These are phyloP conservation scores for Austropuccinia psidii DNA, from an alignment of 1,284 basidiomycete species.

Conservation along the genomic window DNA sequence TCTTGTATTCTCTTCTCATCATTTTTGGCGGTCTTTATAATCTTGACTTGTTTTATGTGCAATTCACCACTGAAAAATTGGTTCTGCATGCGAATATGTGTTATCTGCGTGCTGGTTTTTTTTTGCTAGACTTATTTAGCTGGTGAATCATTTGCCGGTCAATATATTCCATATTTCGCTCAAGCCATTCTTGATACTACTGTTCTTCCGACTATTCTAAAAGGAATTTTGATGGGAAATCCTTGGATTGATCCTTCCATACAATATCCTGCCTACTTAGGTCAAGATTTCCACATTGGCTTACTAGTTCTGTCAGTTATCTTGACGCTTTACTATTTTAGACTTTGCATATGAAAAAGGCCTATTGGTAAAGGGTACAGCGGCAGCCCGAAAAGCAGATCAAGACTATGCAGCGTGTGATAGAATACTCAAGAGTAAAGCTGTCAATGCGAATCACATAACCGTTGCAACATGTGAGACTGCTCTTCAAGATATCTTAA, in stretches of 20 bases:
- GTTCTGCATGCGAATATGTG: neutral
- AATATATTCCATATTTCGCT: conserved; percentile 86
- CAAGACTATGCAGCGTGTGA: neutral
- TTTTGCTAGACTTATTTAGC: conserved; percentile 65
- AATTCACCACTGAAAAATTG: too few species aligned
- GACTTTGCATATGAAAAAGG: conserved; percentile 26
- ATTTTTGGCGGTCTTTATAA: neutral
- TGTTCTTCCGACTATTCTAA: conserved; percentile 51
- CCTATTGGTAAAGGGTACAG: conserved; percentile 19
- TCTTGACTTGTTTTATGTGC: too few species aligned
- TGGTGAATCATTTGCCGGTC: conserved; percentile 96
- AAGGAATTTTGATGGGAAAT: conserved; percentile 86
- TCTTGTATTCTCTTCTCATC: neutral
- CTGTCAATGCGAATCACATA: neutral
- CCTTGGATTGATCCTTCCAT: conserved; percentile 86
- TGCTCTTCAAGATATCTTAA: conserved; percentile 1
- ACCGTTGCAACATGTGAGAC: neutral
- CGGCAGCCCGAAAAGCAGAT: conserved; percentile 6
- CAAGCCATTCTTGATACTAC: conserved; percentile 50
- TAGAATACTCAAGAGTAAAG: neutral
- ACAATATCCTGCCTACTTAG: conserved; percentile 84
- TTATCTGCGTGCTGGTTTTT: neutral
- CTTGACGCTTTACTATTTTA: too few species aligned
- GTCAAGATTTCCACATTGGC: conserved; percentile 71
- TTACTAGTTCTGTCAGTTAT: conserved; percentile 64